Base-by-base conservation (phyloP, 306 rosid genomes). In the Lotus japonicus region DNA sequence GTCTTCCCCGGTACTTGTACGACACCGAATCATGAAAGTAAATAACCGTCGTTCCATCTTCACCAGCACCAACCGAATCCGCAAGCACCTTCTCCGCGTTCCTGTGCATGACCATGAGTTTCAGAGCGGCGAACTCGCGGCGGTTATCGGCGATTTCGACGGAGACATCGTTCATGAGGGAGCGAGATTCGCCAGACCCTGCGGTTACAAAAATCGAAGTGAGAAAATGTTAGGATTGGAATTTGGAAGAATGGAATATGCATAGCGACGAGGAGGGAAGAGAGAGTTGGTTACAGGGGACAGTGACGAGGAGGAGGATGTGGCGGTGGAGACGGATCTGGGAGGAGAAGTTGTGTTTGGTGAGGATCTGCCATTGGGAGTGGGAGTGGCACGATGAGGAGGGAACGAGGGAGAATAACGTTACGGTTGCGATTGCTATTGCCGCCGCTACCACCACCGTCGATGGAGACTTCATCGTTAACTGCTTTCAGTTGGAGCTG, bases 161-260 rank as follows among this genome's bases (percentile, higher is more conserved):
- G 11, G 85, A 68, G 7, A 88, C 54, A 28, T 88, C 81, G 69
- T 73, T 90, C 90, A 75, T 94, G 2, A 94, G 88, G 7, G 92
- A 84, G 23, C 96, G 96, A 65, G 87, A 81, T 70, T 94, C 97
- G 4, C 98, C 98, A 4, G 83, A 90, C 97, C 98, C 98, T 92
- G 80, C 21, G 7, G 35, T 74, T 71, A 0, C 70, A 68, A 80
- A 31, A 84, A 61, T 42, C 41, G 54, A 70, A 69, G 51, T 59
- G 53, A 60, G n/a, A 59, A 52, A 44, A 39, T 58, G 6, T 68
- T 48, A 58, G 42, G 38, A 60, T 31, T 31, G 36, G 36, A 31
- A 31, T 52, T 31, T 31, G 36, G 36, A 31, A 31, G 1, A 31
- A 31, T 31, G 7, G 36, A 31, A 31, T 28, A 4, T 28, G 4